Evolutionary conservation across 352 stramenopile genomes (phyloP), one percentile per base, ranked within the genome.

Genomic region (Aphanomyces euteiches): DNA sequence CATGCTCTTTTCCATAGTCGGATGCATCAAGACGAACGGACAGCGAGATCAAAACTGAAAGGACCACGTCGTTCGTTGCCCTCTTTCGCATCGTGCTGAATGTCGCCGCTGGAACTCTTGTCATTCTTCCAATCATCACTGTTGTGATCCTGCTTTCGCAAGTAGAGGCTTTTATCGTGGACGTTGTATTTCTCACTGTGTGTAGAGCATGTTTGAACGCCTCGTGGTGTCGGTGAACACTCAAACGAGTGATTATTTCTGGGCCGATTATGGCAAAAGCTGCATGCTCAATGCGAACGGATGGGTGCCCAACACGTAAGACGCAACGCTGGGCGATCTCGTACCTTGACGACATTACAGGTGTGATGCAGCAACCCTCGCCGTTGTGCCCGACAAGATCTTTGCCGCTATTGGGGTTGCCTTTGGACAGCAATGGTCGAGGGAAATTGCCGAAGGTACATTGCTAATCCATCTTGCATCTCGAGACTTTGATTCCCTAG

Each of bases 131-230:
- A 10, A 43, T 57, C 1, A 13, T 54, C 7, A 67, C 60, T 1
- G 3, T 67, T 2, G 19, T 57, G 5, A 41, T 67, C 21, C 5
- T 67, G 5, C 1, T 67, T 13, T 58, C 60, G 7, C 60, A 67
- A 36, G 60, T 67, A 61, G 12, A 19, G 39, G 21, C 19, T 17
- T 15, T 41, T 36, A 21, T 28, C 57, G 28, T 28, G 28, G 28
- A 28, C 28, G 28, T 39, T 65, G 13, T 65, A 36, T 50, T 39
- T 54, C n/a, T 65, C 41, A 65, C 54, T 19, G 13, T 50, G 43
- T n/a, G 43, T 65, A 67, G 60, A 21, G 37, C 47, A 67, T 67
- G 60, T 57, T 67, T 67, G 60, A 38, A 19, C 41, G 60, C 5
- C 10, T 43, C 10, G 34, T 67, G 12, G 36, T 67, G 1, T 67